Base-by-base conservation (phyloP, 2,329 filamentous ascomycete genomes). In the Scytalidium lignicola region DNA sequence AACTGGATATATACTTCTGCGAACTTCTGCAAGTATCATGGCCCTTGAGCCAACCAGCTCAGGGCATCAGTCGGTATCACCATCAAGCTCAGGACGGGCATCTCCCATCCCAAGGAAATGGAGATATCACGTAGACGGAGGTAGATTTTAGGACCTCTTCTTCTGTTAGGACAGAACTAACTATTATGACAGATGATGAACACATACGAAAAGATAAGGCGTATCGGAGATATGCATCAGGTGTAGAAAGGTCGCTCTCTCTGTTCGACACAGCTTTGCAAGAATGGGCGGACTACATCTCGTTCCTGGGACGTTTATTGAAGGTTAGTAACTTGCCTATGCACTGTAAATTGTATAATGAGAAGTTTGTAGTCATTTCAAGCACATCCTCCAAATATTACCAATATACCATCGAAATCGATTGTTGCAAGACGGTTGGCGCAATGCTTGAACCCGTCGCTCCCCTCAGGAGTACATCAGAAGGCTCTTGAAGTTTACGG, bases 261-360 rank as follows among this genome's bases (percentile, higher is more conserved):
- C 77, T 96, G 28, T 99, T 96, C 72, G 93, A 99, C 65, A 91
- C 89, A 15, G 84, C 90, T 23, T 76, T 96, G 58, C 90, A 97
- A 70, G 93, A 99, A 82, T 99, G 93, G 93, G 93, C 95, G 44
- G 93, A 99, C 71, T 99, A 99, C 66, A 99, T 99, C 62, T 96
- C 92, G 17, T 99, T 97, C 66, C 73, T 99, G 49, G 95, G 88
- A 65, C 83, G 90, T 54, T 76, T 99, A 44, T 75, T 96, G 54
- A 97, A 96, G 82, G 89, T 91, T 66, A 59, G 64, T 56, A 43
- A 49, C 45, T 41, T 41, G 32, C 10, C 10, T 17, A 5, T 17
- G 32, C 5, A n/a, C 10, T 47, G 20, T 49, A 51, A 43, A 48
- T 55, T 50, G 66, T 69, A 51, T 67, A 51, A 45, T 13, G 17